Evolutionary conservation across 345 rosid genomes (phyloP).

Genomic region (Rhizophora mangle): DNA sequence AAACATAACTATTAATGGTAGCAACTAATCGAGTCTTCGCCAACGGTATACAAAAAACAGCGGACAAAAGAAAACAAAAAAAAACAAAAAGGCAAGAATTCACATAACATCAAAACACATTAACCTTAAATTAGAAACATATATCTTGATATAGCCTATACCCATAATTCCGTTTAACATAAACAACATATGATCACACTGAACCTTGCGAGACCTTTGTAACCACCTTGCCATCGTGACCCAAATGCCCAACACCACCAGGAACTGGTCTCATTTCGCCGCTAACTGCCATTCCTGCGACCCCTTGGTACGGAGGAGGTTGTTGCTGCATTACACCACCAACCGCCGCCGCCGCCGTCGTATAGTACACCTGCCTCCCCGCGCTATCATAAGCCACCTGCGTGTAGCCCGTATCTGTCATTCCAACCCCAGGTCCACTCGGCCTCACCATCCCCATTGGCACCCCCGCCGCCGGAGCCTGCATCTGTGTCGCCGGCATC

Average conservation of each 20-base stretch:
- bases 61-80: neutral
- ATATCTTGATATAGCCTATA: slow-evolving; percentile 4
- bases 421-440: slow-evolving; percentile 33
- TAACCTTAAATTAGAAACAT: slow-evolving; percentile 12
- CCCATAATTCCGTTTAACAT: neutral
- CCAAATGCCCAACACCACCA: slow-evolving; percentile 20
- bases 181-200: slow-evolving; percentile 18
- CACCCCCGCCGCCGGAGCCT: slow-evolving; percentile 1
- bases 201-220: slow-evolving; percentile 42
- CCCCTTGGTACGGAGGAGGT: slow-evolving; percentile 53
- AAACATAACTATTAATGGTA: neutral
- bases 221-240: slow-evolving; percentile 38
- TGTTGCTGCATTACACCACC: slow-evolving; percentile 42
- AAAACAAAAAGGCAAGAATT: neutral
- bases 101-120: slow-evolving; percentile 3
- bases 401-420: slow-evolving; percentile 46
- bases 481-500: neutral
- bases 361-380: slow-evolving; percentile 71
- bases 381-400: slow-evolving; percentile 55
- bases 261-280: slow-evolving; percentile 43
- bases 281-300: slow-evolving; percentile 40
- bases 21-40: slow-evolving; percentile 3
- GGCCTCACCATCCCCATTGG: slow-evolving; percentile 37
- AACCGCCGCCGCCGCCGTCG: slow-evolving; percentile 17
- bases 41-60: slow-evolving; percentile 7